These are phyloP conservation scores for Thalassiosira sp. DNA, from an alignment of 352 stramenopile species.

Conservation along the genomic window DNA sequence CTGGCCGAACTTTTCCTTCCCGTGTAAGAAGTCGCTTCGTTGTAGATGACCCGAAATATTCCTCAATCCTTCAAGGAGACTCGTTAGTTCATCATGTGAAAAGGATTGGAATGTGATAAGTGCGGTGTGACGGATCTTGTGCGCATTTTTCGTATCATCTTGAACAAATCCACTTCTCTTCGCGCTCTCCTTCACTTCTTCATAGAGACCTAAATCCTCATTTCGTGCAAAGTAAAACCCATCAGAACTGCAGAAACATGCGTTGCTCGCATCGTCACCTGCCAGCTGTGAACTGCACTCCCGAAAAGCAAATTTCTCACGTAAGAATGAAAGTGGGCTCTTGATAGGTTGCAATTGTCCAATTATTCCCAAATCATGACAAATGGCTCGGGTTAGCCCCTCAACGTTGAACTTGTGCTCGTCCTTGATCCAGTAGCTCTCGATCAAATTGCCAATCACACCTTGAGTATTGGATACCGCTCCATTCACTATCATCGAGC, in stretches of 20 bases:
- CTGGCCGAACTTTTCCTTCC: conserved; percentile 16
- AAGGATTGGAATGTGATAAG: conserved; percentile 22
- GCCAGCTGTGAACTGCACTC: background rate
- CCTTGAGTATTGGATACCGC: conserved; percentile 4
- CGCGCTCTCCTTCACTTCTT: conserved; percentile 24
- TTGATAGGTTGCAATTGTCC: conserved; percentile 25
- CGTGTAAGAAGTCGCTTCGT: conserved; percentile 3
- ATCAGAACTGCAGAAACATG: conserved; percentile 25
- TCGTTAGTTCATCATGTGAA: conserved; percentile 16
- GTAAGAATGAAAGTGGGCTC: conserved; percentile 29
- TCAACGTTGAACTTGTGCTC: conserved; percentile 21
- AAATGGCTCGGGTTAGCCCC: conserved; percentile 18
- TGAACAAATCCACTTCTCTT: conserved; percentile 14
- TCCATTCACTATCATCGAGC: conserved; percentile 1
- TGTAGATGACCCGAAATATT: conserved; percentile 23
- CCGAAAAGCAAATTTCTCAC: conserved; percentile 40
- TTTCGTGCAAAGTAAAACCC: conserved; percentile 27
- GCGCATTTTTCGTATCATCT: background rate
- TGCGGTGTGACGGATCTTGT: conserved; percentile 27
- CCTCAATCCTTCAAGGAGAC: conserved; percentile 30
- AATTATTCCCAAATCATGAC: conserved; percentile 22
- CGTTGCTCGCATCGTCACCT: background rate
- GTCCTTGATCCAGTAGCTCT: conserved; percentile 35
- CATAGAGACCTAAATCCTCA: conserved; percentile 28
- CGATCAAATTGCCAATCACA: conserved; percentile 24